Evolutionary conservation across 2,329 filamentous ascomycete genomes (phyloP).

Genomic region (Rasamsonia emersonii): DNA sequence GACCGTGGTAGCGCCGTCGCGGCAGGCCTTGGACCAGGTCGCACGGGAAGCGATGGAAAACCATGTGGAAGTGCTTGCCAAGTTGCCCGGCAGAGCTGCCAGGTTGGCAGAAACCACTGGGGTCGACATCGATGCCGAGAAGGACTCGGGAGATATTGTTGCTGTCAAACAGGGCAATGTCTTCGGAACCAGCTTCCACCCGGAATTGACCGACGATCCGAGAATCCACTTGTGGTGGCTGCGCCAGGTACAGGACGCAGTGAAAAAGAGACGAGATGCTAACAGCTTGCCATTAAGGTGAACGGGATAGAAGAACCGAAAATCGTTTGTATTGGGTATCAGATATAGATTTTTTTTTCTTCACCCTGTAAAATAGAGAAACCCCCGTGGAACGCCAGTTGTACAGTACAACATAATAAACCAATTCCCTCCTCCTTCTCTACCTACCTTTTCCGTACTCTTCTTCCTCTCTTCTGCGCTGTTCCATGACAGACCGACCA

Average conservation of each 20-base stretch:
- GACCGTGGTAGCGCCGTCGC: conserved; percentile 51
- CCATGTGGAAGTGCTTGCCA: conserved; percentile 52
- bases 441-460: conserved; percentile 52
- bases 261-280: conserved; percentile 18
- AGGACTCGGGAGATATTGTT: conserved; percentile 61
- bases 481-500: conserved; percentile 66
- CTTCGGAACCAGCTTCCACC: conserved; percentile 91
- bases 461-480: conserved; percentile 50
- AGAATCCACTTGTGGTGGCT: conserved; percentile 95
- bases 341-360: conserved; percentile 12
- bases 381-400: conserved; percentile 24
- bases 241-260: conserved; percentile 51
- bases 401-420: conserved; percentile 15
- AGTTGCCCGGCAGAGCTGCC: conserved; percentile 44
- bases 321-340: conserved; percentile 16
- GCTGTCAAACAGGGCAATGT: conserved; percentile 87
- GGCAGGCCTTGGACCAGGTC: conserved; percentile 36
- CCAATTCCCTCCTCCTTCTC: conserved; percentile 11
- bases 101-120: conserved; percentile 37
- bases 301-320: neutral
- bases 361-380: conserved; percentile 13
- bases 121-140: conserved; percentile 27
- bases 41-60: conserved; percentile 38
- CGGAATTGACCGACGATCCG: conserved; percentile 78
- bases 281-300: conserved; percentile 4